Percentiles rank a stretch among this genome's conserved stretches.
Conservation (phyloP, 345 rosid genomes). For the Corchorus capsularis region DNA sequence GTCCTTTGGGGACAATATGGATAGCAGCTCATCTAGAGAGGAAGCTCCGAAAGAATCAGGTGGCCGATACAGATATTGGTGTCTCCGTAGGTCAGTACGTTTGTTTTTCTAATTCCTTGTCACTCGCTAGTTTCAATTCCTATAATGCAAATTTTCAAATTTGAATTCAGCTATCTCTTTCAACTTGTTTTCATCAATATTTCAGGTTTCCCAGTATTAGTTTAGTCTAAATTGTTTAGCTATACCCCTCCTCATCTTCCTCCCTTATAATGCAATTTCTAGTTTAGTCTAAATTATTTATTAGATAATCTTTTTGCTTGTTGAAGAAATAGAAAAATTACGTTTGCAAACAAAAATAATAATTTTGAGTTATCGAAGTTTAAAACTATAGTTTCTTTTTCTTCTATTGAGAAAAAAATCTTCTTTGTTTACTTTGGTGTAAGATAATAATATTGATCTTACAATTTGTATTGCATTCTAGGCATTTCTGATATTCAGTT, state of each 20-base stretch:
- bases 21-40: conserved; percentile 99
- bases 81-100: conserved; percentile 87
- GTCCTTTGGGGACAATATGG: conserved; percentile 99
- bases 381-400: background rate
- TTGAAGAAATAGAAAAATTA: background rate
- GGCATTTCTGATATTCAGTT: background rate
- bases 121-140: background rate
- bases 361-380: background rate
- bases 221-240: background rate
- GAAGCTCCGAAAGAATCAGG: conserved; percentile 99
- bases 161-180: background rate
- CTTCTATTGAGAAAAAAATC: background rate
- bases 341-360: background rate
- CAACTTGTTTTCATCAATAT: background rate
- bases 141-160: background rate
- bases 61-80: conserved; percentile 98
- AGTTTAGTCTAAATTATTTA: too few species aligned
- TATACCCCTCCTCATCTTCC: background rate
- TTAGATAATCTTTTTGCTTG: background rate
- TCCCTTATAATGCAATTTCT: background rate
- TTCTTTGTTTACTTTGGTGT: background rate
- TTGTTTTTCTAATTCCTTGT: background rate
- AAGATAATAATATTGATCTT: background rate
- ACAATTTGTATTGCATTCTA: background rate
- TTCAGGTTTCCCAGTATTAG: background rate